Evolutionary conservation across 257 asterid species (phyloP).

Genomic region (Solanum piurae): DNA sequence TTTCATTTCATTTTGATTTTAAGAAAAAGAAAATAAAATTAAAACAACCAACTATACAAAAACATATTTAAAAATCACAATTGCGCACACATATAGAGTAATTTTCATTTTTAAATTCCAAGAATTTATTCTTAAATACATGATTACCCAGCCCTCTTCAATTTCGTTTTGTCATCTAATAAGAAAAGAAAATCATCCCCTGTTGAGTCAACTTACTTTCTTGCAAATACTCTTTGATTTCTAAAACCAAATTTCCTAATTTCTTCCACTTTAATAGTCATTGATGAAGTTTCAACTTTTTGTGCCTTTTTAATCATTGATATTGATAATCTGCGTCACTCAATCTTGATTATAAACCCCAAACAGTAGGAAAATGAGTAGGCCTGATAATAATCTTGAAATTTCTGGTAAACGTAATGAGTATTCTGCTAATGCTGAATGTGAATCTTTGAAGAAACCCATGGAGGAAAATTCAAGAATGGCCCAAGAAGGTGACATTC

Average conservation of each 20-base stretch:
- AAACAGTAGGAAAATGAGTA: neutral
- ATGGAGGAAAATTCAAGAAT: slow-evolving; percentile 4
- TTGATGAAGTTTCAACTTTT: neutral
- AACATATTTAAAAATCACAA: neutral
- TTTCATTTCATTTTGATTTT: neutral
- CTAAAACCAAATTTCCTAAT: neutral
- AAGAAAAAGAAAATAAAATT: too few species aligned
- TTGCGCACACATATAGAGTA: neutral
- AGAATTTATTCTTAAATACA: neutral
- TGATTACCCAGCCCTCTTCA: neutral
- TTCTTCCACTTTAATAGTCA: neutral
- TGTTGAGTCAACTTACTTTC: neutral
- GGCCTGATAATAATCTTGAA: neutral
- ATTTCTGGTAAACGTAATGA: neutral
- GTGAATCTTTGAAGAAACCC: slow-evolving; percentile 9
- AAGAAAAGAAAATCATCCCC: neutral
- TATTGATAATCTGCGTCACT: neutral
- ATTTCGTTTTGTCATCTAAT: neutral
- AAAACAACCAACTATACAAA: neutral
- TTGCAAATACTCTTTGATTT: neutral
- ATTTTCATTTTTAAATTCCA: neutral
- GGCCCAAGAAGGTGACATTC: slow-evolving; percentile 3
- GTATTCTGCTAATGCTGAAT: neutral
- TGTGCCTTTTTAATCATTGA: too few species aligned
- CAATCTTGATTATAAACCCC: neutral